These are phyloP conservation scores for Salix koriyanagi DNA, from an alignment of 345 rosid genomes.

Conservation along the genomic window DNA sequence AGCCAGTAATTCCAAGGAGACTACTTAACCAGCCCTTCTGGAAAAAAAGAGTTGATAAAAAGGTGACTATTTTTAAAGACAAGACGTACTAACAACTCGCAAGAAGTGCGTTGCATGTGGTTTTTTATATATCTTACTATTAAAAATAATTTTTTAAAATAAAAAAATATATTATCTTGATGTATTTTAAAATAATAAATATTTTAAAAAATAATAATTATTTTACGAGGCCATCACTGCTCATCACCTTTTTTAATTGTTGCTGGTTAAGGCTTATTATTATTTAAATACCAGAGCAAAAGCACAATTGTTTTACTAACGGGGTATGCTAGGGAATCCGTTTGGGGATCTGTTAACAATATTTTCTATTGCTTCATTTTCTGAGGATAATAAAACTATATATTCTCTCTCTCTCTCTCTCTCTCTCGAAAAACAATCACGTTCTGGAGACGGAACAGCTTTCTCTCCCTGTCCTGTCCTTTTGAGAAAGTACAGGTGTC, in stretches of 20 bases:
- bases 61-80: no score
- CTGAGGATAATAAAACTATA: neutral
- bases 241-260: no score
- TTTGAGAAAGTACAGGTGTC: slow-evolving; percentile 25
- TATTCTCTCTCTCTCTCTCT: neutral
- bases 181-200: no score
- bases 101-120: no score
- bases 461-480: neutral
- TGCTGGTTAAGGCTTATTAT: neutral
- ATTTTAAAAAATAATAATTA: no score
- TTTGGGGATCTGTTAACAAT: slow-evolving; percentile 64
- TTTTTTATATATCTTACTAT: neutral
- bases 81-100: no score
- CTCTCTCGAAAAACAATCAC: no score
- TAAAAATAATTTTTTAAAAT: neutral
- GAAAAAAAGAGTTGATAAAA: no score
- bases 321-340: slow-evolving; percentile 35
- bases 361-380: neutral
- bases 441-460: neutral
- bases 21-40: no score
- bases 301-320: neutral
- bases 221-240: no score
- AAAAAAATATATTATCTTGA: no score
- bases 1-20: no score
- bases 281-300: neutral